Evolutionary conservation across 768 basidiomycete genomes (phyloP), one percentile per base, ranked within the genome.

Genomic region (Pleurotus eryngii): DNA sequence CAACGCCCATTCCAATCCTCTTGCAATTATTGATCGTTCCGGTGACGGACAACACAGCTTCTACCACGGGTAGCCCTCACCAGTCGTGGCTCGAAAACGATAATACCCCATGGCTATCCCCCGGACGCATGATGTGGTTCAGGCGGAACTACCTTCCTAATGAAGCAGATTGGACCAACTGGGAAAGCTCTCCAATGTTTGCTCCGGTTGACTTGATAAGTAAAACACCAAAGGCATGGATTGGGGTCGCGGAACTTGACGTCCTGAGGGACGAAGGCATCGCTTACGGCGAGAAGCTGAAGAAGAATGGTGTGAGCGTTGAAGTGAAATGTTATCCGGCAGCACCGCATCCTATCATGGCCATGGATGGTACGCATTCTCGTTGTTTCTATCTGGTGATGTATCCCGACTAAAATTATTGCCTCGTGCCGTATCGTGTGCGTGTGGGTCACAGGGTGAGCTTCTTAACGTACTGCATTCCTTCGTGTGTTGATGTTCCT

Each of bases 121-220:
- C 81, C 1, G 80, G 61, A 3, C 82, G 84, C 57, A 90, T 91
- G 89, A 61, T 80, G 15, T 92, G 89, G 90, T 91, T 87, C 80
- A 73, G 81, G 27, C 66, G 76, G 48, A 82, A 85, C 63, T 92
- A 91, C 66, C 74, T 88, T 9, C 87, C 89, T 0, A 81, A 85
- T 57, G 65, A 76, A 59, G 75, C 69, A 39, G 86, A 89, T 56
- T 76, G 81, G 72, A 71, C 72, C 0, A 82, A 84, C 49, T 89
- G 86, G 85, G 84, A 86, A 58, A 82, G 80, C 22, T 89, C 87
- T 3, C 88, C 89, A 0, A 72, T 85, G n/a, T 84, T 87, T 47
- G 88, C 87, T 1, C 84, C 87, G 0, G 76, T 78, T 8, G 77
- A 76, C 35, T 66, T 81, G 35, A 67, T 89, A 58, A 68, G 65